Conservation (phyloP, 2,329 filamentous ascomycete genomes). For the Grosmannia penicillata region DNA sequence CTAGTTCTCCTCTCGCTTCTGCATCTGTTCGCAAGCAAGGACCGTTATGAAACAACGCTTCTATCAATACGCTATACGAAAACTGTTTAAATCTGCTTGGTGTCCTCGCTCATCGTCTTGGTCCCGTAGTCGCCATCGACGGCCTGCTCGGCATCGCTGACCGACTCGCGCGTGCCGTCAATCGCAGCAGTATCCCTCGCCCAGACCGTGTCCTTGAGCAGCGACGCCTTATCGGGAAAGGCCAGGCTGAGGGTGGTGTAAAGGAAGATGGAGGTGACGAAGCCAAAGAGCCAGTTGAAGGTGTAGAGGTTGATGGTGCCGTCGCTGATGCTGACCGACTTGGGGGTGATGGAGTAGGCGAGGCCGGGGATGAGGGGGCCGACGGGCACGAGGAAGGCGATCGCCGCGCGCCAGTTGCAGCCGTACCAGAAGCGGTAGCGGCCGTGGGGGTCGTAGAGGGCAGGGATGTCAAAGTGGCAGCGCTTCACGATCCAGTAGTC, state of each 20-base stretch:
- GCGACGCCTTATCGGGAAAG: conserved; percentile 33
- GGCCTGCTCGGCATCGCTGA: conserved; percentile 8
- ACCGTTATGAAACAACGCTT: no score
- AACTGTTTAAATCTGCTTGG: conserved; percentile 1
- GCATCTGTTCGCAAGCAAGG: no score
- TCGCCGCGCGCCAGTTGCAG: conserved; percentile 13
- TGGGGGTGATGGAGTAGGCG: conserved; percentile 10
- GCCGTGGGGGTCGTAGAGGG: conserved; percentile 25
- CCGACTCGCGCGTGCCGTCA: conserved; percentile 9
- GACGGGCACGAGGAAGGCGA: conserved; percentile 14
- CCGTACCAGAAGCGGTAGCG: conserved; percentile 21
- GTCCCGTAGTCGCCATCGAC: not conserved
- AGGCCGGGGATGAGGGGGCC: conserved; percentile 18
- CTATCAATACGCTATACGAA: not conserved
- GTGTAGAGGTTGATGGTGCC: conserved; percentile 42
- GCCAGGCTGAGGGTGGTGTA: conserved; percentile 34
- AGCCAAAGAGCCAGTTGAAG: conserved; percentile 53
- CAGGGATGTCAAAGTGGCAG: conserved; percentile 23
- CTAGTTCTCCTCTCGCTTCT: not conserved
- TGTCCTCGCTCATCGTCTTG: conserved; percentile 4
- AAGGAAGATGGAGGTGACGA: conserved; percentile 37
- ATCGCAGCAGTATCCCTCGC: conserved; percentile 13
- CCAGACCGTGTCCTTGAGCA: conserved; percentile 27
- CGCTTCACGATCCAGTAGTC: conserved; percentile 25
- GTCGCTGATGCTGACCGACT: conserved; percentile 12